These are phyloP conservation scores for Tylopilus orsonianus DNA, from an alignment of 1,284 basidiomycete genomes.

Conservation along the genomic window DNA sequence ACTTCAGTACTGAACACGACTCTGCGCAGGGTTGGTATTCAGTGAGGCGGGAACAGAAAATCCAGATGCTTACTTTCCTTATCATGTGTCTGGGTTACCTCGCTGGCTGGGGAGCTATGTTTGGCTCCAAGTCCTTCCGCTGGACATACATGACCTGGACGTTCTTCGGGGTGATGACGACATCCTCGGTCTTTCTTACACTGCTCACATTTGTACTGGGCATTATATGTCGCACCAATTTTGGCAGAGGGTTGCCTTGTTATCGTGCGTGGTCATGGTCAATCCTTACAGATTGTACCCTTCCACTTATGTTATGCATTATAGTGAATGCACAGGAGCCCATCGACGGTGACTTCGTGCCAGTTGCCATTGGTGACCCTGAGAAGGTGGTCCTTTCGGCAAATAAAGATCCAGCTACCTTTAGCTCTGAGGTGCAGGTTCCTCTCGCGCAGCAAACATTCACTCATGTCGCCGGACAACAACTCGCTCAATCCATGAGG, in stretches of 20 bases:
- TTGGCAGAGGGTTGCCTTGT: constrained; percentile 67
- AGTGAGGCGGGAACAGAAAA: constrained; percentile 61
- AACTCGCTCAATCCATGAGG: constrained; percentile 38
- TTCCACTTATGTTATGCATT: not conserved
- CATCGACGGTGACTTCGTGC: constrained; percentile 46
- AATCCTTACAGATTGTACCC: not conserved
- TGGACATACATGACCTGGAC: constrained; percentile 73
- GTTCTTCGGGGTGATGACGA: constrained; percentile 68
- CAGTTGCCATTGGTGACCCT: constrained; percentile 39
- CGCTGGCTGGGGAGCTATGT: constrained; percentile 69
- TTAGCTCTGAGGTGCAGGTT: constrained; percentile 41
- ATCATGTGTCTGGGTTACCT: constrained; percentile 58
- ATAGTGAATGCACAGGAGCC: constrained; percentile 59
- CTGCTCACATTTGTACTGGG: constrained; percentile 58
- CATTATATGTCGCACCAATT: constrained; percentile 67
- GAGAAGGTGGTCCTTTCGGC: constrained; percentile 72
- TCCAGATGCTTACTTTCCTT: constrained; percentile 63
- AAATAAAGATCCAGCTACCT: constrained; percentile 48
- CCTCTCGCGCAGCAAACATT: constrained; percentile 45
- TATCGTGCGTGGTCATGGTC: constrained; percentile 53
- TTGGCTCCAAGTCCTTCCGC: constrained; percentile 66
- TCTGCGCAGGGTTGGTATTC: constrained; percentile 67
- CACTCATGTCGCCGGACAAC: constrained; percentile 41
- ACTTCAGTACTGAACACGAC: constrained; percentile 15
- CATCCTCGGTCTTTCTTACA: constrained; percentile 58